These are phyloP conservation scores for Orbilia quercus DNA, from an alignment of 2,329 filamentous ascomycete genomes.

Conservation along the genomic window DNA sequence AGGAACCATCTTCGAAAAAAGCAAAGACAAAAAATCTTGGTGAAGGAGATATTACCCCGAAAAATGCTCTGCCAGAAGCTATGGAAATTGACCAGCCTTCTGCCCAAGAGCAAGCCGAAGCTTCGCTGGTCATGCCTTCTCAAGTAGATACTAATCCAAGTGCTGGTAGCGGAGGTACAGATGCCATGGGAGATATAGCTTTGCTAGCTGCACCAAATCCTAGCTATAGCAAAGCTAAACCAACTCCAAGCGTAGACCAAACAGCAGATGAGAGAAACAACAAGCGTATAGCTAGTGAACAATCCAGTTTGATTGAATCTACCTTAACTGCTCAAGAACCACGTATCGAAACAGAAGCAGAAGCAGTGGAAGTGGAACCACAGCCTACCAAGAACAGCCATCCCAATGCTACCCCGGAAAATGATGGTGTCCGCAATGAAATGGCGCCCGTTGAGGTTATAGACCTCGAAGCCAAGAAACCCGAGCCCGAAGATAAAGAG, in stretches of 20 bases:
- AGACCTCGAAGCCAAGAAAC: constrained; percentile 13
- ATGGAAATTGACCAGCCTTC: constrained; percentile 15
- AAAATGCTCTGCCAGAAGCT: neutral
- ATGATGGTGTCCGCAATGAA: neutral
- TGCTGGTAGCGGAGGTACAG: too few species aligned
- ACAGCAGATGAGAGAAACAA: too few species aligned
- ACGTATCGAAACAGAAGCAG: too few species aligned
- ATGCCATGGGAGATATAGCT: too few species aligned
- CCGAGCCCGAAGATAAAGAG: neutral
- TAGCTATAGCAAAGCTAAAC: too few species aligned
- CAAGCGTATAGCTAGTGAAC: too few species aligned
- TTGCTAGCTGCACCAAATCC: too few species aligned
- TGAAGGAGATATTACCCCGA: neutral
- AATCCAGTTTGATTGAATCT: too few species aligned
- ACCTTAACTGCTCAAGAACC: too few species aligned
- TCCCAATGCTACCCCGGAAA: neutral
- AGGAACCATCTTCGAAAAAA: constrained; percentile 20
- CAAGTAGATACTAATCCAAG: too few species aligned
- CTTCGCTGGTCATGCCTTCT: neutral
- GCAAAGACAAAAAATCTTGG: constrained; percentile 7
- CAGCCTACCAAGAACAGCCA: neutral
- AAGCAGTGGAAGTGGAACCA: neutral
- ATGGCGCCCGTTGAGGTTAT: neutral
- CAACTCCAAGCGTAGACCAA: too few species aligned
- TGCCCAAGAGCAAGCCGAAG: neutral